Conservation (phyloP, 2,329 filamentous ascomycete species). For the Alternaria sp. region DNA sequence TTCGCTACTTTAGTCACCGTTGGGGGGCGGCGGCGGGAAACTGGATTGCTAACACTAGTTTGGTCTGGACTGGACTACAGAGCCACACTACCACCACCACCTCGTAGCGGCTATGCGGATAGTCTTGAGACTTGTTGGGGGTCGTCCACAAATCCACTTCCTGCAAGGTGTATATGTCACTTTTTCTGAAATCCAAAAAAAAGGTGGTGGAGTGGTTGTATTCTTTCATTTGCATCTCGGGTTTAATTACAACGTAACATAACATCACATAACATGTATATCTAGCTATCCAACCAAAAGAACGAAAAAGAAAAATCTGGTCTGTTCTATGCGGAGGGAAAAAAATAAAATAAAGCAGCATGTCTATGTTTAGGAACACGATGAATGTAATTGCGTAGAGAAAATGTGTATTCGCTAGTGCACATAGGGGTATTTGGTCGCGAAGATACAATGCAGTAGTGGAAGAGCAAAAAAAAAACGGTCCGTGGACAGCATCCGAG, state of each 20-base stretch:
- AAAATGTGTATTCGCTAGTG: not conserved
- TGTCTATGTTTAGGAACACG: not conserved
- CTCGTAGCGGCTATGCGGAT: not conserved
- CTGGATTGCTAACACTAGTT: conserved; percentile 2
- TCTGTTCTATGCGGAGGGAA: not conserved
- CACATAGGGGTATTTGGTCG: conserved; percentile 13
- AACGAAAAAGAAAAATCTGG: not conserved
- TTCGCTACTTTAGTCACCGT: conserved; percentile 2
- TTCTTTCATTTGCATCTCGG: no score
- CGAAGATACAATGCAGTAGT: conserved; percentile 5
- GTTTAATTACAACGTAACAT: conserved; percentile 1
- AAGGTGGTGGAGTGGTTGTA: not conserved
- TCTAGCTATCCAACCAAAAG: conserved; percentile 6
- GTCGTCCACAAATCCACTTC: not conserved
- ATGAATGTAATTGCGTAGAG: not conserved
- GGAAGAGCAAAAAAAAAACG: not conserved
- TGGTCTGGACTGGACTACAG: not conserved
- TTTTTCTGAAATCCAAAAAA: not conserved
- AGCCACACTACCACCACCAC: conserved; percentile 1
- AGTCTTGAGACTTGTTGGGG: not conserved
- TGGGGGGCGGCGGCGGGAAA: not conserved
- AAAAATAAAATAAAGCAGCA: not conserved
- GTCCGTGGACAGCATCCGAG: not conserved
- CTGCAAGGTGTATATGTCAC: no score
- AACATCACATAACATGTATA: not conserved